Evolutionary conservation across 345 rosid genomes (phyloP).

Genomic region (Chamaenerion angustifolium): DNA sequence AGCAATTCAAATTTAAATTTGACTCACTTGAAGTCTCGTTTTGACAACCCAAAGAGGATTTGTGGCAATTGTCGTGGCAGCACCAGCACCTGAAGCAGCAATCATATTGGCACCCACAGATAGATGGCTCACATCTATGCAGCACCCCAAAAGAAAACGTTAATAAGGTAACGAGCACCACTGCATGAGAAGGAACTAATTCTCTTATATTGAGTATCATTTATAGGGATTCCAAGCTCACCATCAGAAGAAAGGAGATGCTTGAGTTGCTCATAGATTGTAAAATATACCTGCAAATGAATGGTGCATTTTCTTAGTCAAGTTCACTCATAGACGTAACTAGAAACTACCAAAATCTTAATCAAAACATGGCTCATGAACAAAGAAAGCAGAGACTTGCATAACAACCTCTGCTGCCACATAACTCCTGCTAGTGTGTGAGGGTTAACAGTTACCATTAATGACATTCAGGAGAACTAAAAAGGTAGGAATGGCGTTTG

Average conservation of each 20-base stretch:
- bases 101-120: slow-evolving; percentile 61
- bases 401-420: too few relatives aligned
- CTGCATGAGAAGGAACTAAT: neutral
- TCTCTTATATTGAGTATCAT: neutral
- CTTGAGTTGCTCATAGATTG: slow-evolving; percentile 77
- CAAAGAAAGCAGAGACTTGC: too few relatives aligned
- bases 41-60: slow-evolving; percentile 97
- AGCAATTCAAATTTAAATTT: neutral
- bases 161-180: neutral
- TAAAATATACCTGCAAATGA: slow-evolving; percentile 55
- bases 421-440: too few relatives aligned
- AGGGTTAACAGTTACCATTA: too few relatives aligned
- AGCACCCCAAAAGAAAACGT: neutral
- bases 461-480: too few relatives aligned
- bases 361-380: too few relatives aligned
- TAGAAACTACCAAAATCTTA: too few relatives aligned
- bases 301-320: too few relatives aligned
- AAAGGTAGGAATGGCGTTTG: too few relatives aligned
- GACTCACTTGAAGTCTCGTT: slow-evolving; percentile 69
- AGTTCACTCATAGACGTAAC: too few relatives aligned
- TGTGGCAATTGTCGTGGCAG: slow-evolving; percentile 57
- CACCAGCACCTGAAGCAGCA: slow-evolving; percentile 90
- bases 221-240: slow-evolving; percentile 16
- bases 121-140: slow-evolving; percentile 37
- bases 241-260: slow-evolving; percentile 40